Base-by-base conservation (phyloP, 176 grass and related monocot genomes). In the Rhynchospora tenuis region DNA sequence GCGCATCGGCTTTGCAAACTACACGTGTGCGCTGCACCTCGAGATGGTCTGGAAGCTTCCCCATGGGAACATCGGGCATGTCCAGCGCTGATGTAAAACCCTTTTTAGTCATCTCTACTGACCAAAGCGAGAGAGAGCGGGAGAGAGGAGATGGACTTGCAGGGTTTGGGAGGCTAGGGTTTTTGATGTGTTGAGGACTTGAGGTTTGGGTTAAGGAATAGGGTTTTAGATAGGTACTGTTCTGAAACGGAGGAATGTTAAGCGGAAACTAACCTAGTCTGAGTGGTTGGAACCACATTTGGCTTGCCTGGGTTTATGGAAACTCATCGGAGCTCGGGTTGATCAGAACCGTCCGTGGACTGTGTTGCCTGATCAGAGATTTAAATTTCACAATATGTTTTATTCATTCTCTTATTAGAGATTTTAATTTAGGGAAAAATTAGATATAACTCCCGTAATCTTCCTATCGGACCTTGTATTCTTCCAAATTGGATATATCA, bases 11-110 rank as follows among this genome's bases (percentile, higher is more conserved):
- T 9, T 87, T 98, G 90, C 95, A 98, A 15, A 90, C 17, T 26
- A 91, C 95, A 46, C 90, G 92, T 2, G 95, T 91, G 22, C 89
- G 92, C 84, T 93, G 92, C 59, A 93, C 48, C 68, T 94, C 86
- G 42, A 98, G 89, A 88, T 97, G 43, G 15, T 94, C 90, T 7
- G 92, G 92, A 57, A 97, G 92, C 85, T 92, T 89, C 50, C 88
- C 80, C 54, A 64, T 72, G 42, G 86, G 85, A 2, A 81, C 89
- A 62, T 90, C 77, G 15, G 83, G 68, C 71, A 85, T 88, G 56
- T 81, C 76, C 50, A 84, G 71, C 9, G 75, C 51, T 16, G 86
- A 92, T n/a, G 79, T 82, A 2, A 20, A 7, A 5, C 48, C 65
- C 86, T 86, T 85, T 80, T 75, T 79, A 73, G 94, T 31, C 88